Base-by-base conservation (phyloP, 75 land plant species). In the Isoetes taiwanensis region DNA sequence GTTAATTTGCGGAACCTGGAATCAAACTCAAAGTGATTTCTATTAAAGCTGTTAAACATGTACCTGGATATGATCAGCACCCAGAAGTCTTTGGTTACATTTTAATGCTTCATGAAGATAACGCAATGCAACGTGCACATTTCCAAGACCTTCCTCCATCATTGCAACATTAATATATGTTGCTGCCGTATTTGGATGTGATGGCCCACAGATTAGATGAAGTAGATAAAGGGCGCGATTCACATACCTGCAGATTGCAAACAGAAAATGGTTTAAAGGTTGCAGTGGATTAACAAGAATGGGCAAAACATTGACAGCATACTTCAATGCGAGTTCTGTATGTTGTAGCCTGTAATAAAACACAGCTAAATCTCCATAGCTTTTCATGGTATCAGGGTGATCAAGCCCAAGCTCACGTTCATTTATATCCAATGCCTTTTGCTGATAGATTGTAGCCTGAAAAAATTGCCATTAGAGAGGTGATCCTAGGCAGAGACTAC, bases 91-190 rank as follows among this genome's bases (percentile, higher is more conserved):
- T 59, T 88, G 84, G 67, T 88, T 88, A 60, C 95, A 88, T 62
- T 88, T 88, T 12, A 88, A 68, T 34, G 95, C 95, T 56, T 88
- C 85, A 58, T 88, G 95, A 8, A 88, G 76, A 70, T 88, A 88
- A 65, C 95, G 68, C 1, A 88, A 82, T 19, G 95, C 95, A 21
- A 88, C 69, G 65, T 83, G 88, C 16, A 83, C 81, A 76, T 88
- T 83, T 12, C 95, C 95, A 1, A 88, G 73, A n/a, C 95, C 95
- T 75, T 88, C 95, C 57, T 88, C 95, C 95, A 88, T 88, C 95
- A 88, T 88, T 27, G 95, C 95, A 28, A 88, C 84, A 68, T 88
- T 88, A 19, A 88, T 88, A 53, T 83, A 88, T 52, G 95, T 88
- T 14, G 95, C 95, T 57, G 95, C 95, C 33, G 95, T 88, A 60